Conservation (phyloP, 768 basidiomycete species). For the Kwoniella sp. region DNA sequence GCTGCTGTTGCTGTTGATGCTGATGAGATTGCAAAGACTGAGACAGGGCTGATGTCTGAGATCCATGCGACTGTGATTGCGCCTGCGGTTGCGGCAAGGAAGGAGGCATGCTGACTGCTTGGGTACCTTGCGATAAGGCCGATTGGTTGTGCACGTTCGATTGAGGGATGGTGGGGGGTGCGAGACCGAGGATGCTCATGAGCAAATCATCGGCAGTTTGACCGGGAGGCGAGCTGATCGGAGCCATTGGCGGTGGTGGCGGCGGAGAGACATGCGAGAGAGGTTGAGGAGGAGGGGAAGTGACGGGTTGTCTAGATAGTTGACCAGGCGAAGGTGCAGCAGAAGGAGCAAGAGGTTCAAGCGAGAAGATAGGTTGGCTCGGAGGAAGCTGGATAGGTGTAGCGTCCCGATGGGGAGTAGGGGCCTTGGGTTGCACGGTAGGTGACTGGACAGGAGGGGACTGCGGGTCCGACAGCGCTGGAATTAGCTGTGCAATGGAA, state of each 20-base stretch:
- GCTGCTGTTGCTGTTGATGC: neutral
- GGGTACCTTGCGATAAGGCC: neutral
- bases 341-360: neutral
- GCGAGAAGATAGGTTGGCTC: constrained; percentile 9
- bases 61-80: constrained; percentile 2
- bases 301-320: neutral
- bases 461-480: neutral
- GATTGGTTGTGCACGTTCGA: neutral
- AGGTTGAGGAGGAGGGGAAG: neutral
- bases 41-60: no score
- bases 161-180: constrained; percentile 8
- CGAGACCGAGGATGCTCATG: constrained; percentile 37
- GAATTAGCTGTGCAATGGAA: no score
- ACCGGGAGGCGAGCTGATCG: constrained; percentile 31
- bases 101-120: neutral
- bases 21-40: constrained; percentile 3
- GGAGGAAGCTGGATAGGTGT: constrained; percentile 1
- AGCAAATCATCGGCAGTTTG: constrained; percentile 47
- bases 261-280: neutral
- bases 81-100: neutral
- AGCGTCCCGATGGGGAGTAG: constrained; percentile 8
- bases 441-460: constrained; percentile 24
- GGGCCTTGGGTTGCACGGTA: constrained; percentile 8
- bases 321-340: neutral
- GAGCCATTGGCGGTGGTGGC: constrained; percentile 14